Evolutionary conservation across 1,284 basidiomycete genomes (phyloP).

Genomic region (Porogramme epimiltina): DNA sequence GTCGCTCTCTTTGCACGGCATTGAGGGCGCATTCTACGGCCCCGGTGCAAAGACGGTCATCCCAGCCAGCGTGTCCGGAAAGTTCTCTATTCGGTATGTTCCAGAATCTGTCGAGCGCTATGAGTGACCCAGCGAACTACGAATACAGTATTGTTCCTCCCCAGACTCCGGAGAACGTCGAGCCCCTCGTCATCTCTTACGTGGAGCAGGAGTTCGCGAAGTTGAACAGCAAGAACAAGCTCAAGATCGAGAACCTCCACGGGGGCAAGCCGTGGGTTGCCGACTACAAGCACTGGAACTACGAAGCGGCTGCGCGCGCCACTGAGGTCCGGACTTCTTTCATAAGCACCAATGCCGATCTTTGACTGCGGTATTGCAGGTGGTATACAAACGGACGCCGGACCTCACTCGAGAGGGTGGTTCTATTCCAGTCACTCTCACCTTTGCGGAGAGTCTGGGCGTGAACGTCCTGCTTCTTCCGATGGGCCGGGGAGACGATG

Average conservation of each 20-base stretch:
- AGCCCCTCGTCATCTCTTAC: constrained; percentile 74
- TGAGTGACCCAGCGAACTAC: not conserved
- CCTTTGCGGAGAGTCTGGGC: constrained; percentile 87
- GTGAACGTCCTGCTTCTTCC: constrained; percentile 87
- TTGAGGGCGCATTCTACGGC: constrained; percentile 95
- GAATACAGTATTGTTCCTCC: constrained; percentile 77
- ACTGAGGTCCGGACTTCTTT: no score
- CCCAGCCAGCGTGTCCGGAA: constrained; percentile 86
- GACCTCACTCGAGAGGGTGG: constrained; percentile 72
- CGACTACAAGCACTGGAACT: constrained; percentile 91
- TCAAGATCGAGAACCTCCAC: constrained; percentile 69
- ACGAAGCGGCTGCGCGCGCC: constrained; percentile 87
- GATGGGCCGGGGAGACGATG: constrained; percentile 93
- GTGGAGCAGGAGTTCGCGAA: constrained; percentile 82
- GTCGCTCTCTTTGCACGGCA: constrained; percentile 92
- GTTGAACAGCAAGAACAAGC: constrained; percentile 81
- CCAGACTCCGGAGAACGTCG: constrained; percentile 78
- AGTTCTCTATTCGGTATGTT: constrained; percentile 87
- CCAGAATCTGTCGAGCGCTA: constrained; percentile 23
- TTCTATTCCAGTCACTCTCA: constrained; percentile 94
- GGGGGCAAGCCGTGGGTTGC: constrained; percentile 93
- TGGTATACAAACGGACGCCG: constrained; percentile 24
- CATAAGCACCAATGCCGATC: no score
- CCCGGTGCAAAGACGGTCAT: constrained; percentile 95
- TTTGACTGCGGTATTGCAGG: constrained; percentile 12